Evolutionary conservation across 176 grass and related monocot genomes (phyloP), one percentile per base, ranked within the genome.

Genomic region (Guadua angustifolia): DNA sequence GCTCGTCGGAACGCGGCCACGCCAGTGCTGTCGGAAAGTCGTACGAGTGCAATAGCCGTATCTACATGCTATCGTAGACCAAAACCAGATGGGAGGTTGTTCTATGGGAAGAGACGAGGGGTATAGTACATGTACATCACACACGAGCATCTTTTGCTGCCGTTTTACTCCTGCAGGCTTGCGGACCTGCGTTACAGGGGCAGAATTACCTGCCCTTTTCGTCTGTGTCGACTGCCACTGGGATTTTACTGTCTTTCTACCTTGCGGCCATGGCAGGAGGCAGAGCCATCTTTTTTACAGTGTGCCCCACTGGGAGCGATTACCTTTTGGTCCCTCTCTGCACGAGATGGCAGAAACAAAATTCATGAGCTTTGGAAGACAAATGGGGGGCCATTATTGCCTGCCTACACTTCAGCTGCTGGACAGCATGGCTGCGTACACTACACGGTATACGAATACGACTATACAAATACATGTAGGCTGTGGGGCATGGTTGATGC

Each of bases 241-340:
- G 70, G 14, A 7, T 9, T 18, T 71, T 33, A 12, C 45, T 51
- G 45, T 18, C 13, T 33, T 25, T 33, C 46, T 33, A 52, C 46
- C 71, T 15, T 19, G 46, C 61, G 13, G 61, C 26, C 61, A 33
- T 33, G 71, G 25, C 71, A 33, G 26, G 5, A 32, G 24, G 29
- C 17, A 69, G 36, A 43, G 38, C 66, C 45, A 73, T 73, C 70
- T 73, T 33, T 73, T 50, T 18, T 42, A 71, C 43, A 29, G 22
- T 5, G 45, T 18, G 45, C 6, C 13, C 45, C 70, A 51, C 69
- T 17, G 24, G 6, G 25, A 32, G 46, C 25, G 70, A 73, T 33
- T 3, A 11, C 70, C 46, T 51, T 50, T 33, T 51, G 70, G 14
- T 0, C 25, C 6, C 29, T 29, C 26, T 49, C 44, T 49, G 25